Evolutionary conservation across 1,284 basidiomycete genomes (phyloP), one percentile per base, ranked within the genome.

Genomic region (Cerioporus squamosus): DNA sequence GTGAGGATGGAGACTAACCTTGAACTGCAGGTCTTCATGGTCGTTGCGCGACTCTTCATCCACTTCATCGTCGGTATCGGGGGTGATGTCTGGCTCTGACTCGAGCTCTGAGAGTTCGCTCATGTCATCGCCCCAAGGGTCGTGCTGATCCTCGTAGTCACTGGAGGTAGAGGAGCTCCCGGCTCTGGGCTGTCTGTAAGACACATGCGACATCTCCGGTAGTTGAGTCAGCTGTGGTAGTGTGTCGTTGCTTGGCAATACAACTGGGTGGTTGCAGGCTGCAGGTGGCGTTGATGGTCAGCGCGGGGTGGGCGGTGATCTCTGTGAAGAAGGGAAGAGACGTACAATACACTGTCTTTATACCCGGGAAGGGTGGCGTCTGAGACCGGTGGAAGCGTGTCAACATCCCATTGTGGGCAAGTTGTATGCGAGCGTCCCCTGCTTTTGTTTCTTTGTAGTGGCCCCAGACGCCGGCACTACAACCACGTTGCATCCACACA

Each of bases 31-130:
- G 17, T 45, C 49, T 53, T 57, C 54, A 7, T 48, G 51, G 2
- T 54, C 48, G 18, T 51, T 45, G 40, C 56, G 44, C 14, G 48
- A 43, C 39, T 61, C 59, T n/a, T 45, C 50, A 12, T 38, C 59
- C 36, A 61, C 65, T 40, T 67, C 68, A 51, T 56, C 63, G 44
- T 70, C 69, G 24, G 63, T 68, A 51, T 70, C 68, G 31, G 65
- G 69, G 3, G 65, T 60, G 33, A 47, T 59, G 12, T 61, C 62
- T 26, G 56, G 51, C 5, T 59, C 62, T 49, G 54, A 55, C 42
- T 57, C 57, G 42, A 56, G 49, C 55, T 61, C 59, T 33, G 62
- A 64, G 24, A 64, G 57, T 17, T 64, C 62, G 59, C 62, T 64
- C 17, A 52, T 59, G 12, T 52, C 45, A 42, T 57, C 54, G 26